phyloP scores from a whole-genome alignment of 495 filamentous ascomycete species.

The Aspergillus ellipticus region DNA sequence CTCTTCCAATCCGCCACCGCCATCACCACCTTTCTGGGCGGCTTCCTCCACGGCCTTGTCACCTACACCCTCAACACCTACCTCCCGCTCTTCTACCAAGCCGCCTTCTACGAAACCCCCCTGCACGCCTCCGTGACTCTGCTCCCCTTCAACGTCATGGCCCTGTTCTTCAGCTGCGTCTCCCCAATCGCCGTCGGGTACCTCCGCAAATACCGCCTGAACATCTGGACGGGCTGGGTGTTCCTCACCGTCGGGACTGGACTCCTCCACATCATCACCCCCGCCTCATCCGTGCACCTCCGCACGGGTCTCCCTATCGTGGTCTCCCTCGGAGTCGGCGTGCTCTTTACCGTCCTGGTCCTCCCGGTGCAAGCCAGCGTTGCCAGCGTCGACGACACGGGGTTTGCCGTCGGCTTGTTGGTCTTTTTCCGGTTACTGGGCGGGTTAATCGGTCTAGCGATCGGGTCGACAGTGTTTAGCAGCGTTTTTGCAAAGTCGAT shows the following conservation, averaged over 20 bases:
- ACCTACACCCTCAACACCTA: neutral
- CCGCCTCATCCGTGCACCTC: neutral
- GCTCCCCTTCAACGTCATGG: neutral
- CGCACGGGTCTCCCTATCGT: neutral
- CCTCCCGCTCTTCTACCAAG: neutral
- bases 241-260: neutral
- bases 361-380: neutral
- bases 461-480: neutral
- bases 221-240: neutral
- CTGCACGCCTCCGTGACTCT: neutral
- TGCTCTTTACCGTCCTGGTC: neutral
- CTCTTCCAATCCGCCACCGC: neutral
- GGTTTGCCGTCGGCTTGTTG: neutral
- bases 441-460: neutral
- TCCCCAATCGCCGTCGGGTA: neutral
- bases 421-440: neutral
- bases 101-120: neutral
- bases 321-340: neutral
- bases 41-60: neutral
- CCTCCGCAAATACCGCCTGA: neutral
- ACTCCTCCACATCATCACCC: neutral
- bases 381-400: neutral
- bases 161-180: neutral
- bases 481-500: neutral
- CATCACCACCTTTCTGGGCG: neutral